Evolutionary conservation across 306 rosid species (phyloP).

Genomic region (Boehmeria nivea): DNA sequence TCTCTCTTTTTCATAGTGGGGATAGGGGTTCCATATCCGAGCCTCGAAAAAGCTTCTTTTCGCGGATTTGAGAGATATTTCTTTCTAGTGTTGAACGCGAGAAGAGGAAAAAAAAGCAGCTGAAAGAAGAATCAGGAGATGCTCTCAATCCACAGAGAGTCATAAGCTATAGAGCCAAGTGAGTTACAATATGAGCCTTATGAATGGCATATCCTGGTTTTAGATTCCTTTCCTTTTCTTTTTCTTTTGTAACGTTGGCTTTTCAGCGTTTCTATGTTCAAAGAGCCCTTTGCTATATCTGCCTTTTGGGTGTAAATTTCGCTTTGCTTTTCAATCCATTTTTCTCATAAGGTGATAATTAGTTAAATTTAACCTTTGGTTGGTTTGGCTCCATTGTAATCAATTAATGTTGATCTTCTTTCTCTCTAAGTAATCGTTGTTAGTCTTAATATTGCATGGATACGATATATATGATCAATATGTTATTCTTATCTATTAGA

Average conservation of each 20-base stretch:
- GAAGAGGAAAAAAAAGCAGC: conserved; percentile 14
- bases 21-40: neutral
- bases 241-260: neutral
- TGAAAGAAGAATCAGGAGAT: conserved; percentile 6
- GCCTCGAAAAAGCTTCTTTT: neutral
- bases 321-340: no score
- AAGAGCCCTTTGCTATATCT: neutral
- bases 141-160: neutral
- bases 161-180: neutral
- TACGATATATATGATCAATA: no score
- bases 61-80: no score
- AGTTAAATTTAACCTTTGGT: no score
- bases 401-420: no score
- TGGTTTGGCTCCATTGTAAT: no score
- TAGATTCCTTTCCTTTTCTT: neutral
- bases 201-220: conserved; percentile 15
- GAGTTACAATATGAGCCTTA: neutral
- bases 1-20: neutral
- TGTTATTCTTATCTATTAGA: no score
- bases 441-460: no score
- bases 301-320: no score
- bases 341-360: no score
- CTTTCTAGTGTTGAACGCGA: conserved; percentile 7
- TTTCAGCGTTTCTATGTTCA: neutral
- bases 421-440: no score